phyloP scores from a whole-genome alignment of 2,329 filamentous ascomycete species.

The Ophiognomonia clavigignenti-juglandacearum region DNA sequence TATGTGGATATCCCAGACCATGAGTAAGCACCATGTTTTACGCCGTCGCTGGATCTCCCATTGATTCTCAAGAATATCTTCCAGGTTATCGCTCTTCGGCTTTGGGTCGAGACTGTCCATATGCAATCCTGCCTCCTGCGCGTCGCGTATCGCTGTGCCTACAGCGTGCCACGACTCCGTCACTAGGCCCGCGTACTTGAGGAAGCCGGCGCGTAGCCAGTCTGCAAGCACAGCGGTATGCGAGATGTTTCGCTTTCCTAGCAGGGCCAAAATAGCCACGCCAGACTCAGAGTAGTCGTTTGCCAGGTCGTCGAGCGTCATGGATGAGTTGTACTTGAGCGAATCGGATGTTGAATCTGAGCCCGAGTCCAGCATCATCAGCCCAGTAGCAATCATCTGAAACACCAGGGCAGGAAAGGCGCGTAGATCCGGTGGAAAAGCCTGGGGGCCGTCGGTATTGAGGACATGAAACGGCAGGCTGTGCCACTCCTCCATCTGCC shows the following conservation, averaged over 20 bases:
- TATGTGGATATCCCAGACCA: conserved; percentile 50
- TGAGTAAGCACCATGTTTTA: conserved; percentile 51
- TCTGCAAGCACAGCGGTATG: conserved; percentile 53
- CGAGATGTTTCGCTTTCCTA: conserved; percentile 54
- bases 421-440: conserved; percentile 44
- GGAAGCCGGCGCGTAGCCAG: conserved; percentile 50
- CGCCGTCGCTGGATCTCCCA: conserved; percentile 54
- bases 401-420: conserved; percentile 58
- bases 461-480: conserved; percentile 47
- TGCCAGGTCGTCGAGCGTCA: conserved; percentile 57
- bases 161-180: conserved; percentile 51
- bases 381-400: conserved; percentile 49
- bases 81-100: conserved; percentile 38
- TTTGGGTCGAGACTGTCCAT: conserved; percentile 47
- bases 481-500: conserved; percentile 51
- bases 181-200: conserved; percentile 56
- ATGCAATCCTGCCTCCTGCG: conserved; percentile 58
- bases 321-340: conserved; percentile 53
- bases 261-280: conserved; percentile 44
- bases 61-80: conserved; percentile 48
- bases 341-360: conserved; percentile 45
- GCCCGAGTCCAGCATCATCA: conserved; percentile 47
- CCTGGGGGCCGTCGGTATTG: conserved; percentile 43
- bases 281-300: conserved; percentile 57
- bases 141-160: conserved; percentile 53